Conservation (phyloP, 352 stramenopile genomes). For the Globisporangium alternatum region DNA sequence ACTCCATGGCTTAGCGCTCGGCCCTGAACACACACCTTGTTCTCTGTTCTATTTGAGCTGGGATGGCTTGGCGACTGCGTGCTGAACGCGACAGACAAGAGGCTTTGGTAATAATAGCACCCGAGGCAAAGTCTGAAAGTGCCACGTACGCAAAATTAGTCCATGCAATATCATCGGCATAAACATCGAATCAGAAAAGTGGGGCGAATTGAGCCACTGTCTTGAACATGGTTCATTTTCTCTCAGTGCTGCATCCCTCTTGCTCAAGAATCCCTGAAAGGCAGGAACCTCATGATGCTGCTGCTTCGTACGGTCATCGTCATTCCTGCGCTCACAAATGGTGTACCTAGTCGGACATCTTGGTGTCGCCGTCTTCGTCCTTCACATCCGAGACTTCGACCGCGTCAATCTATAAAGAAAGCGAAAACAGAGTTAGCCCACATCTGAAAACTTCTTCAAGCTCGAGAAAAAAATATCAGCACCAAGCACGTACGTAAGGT, state of each 20-base stretch:
- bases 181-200: background rate
- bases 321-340: background rate
- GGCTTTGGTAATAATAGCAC: conserved; percentile 1
- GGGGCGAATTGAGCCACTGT: conserved; percentile 4
- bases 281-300: background rate
- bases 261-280: background rate
- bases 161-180: background rate
- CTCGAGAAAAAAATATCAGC: too few species aligned
- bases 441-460: background rate
- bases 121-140: background rate
- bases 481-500: conserved; percentile 85
- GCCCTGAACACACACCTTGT: background rate
- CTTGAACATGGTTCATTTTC: conserved; percentile 4
- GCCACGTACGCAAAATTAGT: conserved; percentile 1
- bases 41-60: background rate
- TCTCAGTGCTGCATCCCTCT: conserved; percentile 1
- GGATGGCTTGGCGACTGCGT: background rate
- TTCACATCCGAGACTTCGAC: conserved; percentile 84
- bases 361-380: conserved; percentile 75
- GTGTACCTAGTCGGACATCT: conserved; percentile 75
- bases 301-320: background rate
- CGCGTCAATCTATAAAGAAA: conserved; percentile 65
- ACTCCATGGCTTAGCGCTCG: conserved; percentile 29
- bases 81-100: background rate
- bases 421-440: conserved; percentile 4